Evolutionary conservation across 2,329 filamentous ascomycete species (phyloP), one percentile per base, ranked within the genome.

Genomic region (Calonectria pseudoreteaudii): DNA sequence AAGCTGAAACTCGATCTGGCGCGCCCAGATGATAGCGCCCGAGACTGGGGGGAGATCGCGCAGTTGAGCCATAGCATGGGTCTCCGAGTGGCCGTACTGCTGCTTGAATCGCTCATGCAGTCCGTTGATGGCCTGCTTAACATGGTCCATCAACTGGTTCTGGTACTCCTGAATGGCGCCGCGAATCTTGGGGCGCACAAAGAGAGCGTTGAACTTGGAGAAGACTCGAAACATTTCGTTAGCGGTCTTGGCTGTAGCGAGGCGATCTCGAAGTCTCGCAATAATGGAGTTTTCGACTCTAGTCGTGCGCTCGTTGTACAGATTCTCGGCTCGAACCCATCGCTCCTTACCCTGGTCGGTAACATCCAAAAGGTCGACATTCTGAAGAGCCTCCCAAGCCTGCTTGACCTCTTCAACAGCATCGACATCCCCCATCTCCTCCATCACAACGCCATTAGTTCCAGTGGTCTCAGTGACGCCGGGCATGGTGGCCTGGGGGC

Each of bases 181-280:
- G 77, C 97, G 93, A 86, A 99, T 98, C 89, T 99, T 99, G n/a
- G 97, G 97, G 73, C 97, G 93, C 71, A 99, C 96, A 80, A 99
- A 98, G 36, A 99, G 92, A 2, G 97, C 97, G 83, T 99, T 99
- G 90, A 99, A 99, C 83, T 98, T 98, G 68, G 97, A 98, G 84
- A 99, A 99, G 75, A 99, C 97, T 69, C 97, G 94, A 85, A 99
- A 99, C 97, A 99, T 99, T 86, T 99, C 97, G 82, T 98, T 98
- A 50, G 97, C 97, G 75, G 95, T 98, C 88, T 98, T 98, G 16
- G 97, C 96, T 9, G 95, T 98, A 18, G 96, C 97, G 70, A 99
- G 90, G 72, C 97, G 94, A 85, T 99, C 97, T 81, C 97, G 91
- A 38, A 99, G 89, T 68, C 95, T 91, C 41, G 97, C 95, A 83